Conservation (phyloP, 495 filamentous ascomycete species). For the Trichoderma asperelloides region DNA sequence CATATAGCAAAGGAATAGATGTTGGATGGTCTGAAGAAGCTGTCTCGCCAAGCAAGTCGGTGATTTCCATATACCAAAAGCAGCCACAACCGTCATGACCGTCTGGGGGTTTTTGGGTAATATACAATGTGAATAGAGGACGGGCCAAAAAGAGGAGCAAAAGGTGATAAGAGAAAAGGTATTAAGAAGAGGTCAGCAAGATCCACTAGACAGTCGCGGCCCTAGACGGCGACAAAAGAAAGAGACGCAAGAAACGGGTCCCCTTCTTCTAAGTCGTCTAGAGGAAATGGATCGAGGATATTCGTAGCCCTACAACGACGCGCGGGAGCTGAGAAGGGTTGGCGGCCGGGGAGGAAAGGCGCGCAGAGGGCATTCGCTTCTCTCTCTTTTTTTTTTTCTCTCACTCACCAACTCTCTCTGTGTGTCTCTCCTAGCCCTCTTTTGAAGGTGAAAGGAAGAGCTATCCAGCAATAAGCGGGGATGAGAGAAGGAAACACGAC, state of each 20-base stretch:
- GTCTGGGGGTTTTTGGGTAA: not conserved
- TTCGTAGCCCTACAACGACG: not conserved
- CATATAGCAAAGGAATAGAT: not conserved
- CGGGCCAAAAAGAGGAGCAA: not conserved
- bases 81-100: conserved; percentile 1
- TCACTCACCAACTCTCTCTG: not conserved
- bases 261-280: not conserved
- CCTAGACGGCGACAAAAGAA: not conserved
- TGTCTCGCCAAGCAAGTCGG: not conserved
- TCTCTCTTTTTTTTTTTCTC: not conserved
- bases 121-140: not conserved
- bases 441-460: not conserved
- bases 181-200: conserved; percentile 2
- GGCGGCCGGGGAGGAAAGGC: not conserved
- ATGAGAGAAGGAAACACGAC: conserved; percentile 2
- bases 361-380: not conserved
- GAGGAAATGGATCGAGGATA: not conserved
- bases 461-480: conserved; percentile 2
- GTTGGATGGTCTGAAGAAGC: not conserved
- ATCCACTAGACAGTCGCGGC: conserved; percentile 4
- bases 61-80: conserved; percentile 1
- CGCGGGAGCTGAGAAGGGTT: not conserved
- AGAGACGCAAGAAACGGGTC: conserved; percentile 2
- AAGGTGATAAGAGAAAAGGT: not conserved
- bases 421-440: not conserved